phyloP scores from a whole-genome alignment of 164 flowering plant genomes.

The Pachysandra terminalis region DNA sequence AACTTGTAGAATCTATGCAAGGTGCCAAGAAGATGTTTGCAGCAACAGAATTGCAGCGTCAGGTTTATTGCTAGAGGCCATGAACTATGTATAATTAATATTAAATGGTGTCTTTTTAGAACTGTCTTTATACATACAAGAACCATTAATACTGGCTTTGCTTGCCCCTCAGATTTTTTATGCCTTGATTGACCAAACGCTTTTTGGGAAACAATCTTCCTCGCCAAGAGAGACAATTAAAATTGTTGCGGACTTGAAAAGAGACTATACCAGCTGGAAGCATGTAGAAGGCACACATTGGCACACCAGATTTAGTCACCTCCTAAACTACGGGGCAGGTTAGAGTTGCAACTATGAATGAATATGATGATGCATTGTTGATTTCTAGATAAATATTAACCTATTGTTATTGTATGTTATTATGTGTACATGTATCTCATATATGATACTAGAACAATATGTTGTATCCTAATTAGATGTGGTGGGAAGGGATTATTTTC shows the following conservation, averaged over 20 bases:
- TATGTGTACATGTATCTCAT: not conserved
- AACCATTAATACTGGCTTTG: no score
- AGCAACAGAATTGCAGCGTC: constrained; percentile 92
- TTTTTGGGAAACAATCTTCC: constrained; percentile 57
- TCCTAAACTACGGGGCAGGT: constrained; percentile 94
- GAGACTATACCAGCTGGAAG: constrained; percentile 64
- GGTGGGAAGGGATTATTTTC: no score
- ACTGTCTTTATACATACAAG: no score
- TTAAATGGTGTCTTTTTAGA: not conserved
- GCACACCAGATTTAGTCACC: constrained; percentile 91
- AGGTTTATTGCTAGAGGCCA: constrained; percentile 44
- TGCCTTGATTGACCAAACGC: constrained; percentile 77
- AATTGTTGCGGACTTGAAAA: constrained; percentile 67
- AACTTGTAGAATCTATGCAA: constrained; percentile 73
- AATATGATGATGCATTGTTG: not conserved
- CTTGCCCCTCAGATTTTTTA: constrained; percentile 57
- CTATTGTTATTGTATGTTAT: no score
- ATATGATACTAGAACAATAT: no score
- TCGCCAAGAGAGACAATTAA: constrained; percentile 50
- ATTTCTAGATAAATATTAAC: not conserved
- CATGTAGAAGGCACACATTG: constrained; percentile 92
- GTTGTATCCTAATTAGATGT: no score
- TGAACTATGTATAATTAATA: not conserved
- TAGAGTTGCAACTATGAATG: not conserved
- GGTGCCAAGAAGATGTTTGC: constrained; percentile 90